Evolutionary conservation across 768 basidiomycete species (phyloP).

Genomic region (Amanita pseudoporphyria): DNA sequence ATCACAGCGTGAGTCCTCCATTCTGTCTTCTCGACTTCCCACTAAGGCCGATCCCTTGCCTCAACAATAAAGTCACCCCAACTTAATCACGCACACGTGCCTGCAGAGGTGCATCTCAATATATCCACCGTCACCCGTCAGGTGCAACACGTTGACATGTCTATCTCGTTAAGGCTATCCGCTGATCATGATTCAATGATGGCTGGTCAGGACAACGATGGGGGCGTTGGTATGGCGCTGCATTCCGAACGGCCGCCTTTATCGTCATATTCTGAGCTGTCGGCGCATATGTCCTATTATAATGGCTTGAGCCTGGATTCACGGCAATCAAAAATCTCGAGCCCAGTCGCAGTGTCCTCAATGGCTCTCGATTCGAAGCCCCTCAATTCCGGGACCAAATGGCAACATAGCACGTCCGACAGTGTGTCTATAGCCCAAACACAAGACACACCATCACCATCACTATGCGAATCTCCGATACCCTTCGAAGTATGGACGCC

Average conservation of each 20-base stretch:
- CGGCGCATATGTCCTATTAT: constrained; percentile 2
- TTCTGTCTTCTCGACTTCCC: not conserved
- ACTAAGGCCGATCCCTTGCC: constrained; percentile 2
- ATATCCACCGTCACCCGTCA: not conserved
- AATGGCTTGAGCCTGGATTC: not conserved
- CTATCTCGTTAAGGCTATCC: not conserved
- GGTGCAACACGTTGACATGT: not conserved
- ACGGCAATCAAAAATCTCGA: not conserved
- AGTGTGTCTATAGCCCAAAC: not conserved
- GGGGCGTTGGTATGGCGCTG: not conserved
- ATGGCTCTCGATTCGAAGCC: not conserved
- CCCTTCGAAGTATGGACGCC: not conserved
- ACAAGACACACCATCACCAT: not conserved
- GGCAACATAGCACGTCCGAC: not conserved
- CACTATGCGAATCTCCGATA: not conserved
- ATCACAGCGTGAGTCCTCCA: not conserved
- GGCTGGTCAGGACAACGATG: not conserved
- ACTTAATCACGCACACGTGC: constrained; percentile 3
- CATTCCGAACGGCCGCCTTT: constrained; percentile 2
- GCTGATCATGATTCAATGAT: not conserved
- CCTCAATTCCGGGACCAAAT: not conserved
- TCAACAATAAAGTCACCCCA: not conserved
- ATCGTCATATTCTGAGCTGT: constrained; percentile 6
- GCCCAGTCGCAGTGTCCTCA: not conserved
- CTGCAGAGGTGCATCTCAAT: not conserved